Conservation (phyloP, 805 yeast species). For the Metschnikowia corniflorae region DNA sequence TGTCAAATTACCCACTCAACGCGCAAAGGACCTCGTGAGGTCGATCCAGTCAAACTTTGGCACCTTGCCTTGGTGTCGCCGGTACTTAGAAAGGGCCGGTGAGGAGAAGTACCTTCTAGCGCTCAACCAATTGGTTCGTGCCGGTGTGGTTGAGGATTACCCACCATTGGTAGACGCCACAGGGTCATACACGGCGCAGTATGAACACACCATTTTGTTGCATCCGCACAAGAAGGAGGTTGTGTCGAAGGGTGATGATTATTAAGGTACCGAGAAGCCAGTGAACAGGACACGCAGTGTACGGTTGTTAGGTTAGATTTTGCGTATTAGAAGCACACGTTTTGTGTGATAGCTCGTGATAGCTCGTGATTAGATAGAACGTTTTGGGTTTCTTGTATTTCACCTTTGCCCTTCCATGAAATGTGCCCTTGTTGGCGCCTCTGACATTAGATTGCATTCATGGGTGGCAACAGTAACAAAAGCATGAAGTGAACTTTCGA, state of each 20-base stretch:
- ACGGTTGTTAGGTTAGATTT: too few relatives aligned
- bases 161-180: constrained; percentile 84
- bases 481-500: too few relatives aligned
- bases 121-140: constrained; percentile 75
- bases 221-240: constrained; percentile 93
- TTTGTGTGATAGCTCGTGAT: too few relatives aligned
- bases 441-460: too few relatives aligned
- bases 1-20: constrained; percentile 48
- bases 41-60: constrained; percentile 83
- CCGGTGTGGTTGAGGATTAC: constrained; percentile 88
- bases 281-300: too few relatives aligned
- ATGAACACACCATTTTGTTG: constrained; percentile 86
- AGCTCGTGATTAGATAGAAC: too few relatives aligned
- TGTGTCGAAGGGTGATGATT: constrained; percentile 93
- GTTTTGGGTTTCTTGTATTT: too few relatives aligned
- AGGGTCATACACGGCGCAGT: constrained; percentile 94
- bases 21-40: constrained; percentile 65
- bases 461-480: too few relatives aligned
- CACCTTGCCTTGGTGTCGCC: constrained; percentile 92
- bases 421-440: too few relatives aligned
- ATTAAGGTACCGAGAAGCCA: too few relatives aligned
- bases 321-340: too few relatives aligned
- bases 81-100: constrained; percentile 88
- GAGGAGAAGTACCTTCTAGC: constrained; percentile 90
- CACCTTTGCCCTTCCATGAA: too few relatives aligned